A percentile compares a stretch with the other conserved stretches of the same genome.
phyloP scores from a whole-genome alignment of 2,329 filamentous ascomycete species.

The Talaromyces albobiverticillius region DNA sequence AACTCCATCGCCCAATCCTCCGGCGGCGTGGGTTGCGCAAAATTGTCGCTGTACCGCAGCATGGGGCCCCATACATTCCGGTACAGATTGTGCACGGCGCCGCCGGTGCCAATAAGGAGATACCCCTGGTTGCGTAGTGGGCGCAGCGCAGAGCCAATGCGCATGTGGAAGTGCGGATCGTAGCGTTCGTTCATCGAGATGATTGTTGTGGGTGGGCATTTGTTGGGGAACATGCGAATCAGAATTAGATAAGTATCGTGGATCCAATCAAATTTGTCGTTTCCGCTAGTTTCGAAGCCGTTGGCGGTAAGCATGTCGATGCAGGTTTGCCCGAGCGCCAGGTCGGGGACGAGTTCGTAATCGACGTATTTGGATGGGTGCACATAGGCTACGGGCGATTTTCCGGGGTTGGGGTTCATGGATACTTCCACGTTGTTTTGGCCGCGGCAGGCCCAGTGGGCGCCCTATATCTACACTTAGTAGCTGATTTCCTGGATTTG shows the following conservation, averaged over 20 bases:
- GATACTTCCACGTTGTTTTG: conserved; percentile 57
- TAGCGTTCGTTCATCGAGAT: conserved; percentile 55
- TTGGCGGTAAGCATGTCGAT: conserved; percentile 49
- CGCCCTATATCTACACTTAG: conserved; percentile 48
- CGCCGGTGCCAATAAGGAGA: conserved; percentile 60
- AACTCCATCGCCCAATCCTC: conserved; percentile 63
- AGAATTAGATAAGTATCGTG: conserved; percentile 69
- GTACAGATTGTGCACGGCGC: conserved; percentile 69
- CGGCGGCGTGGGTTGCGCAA: conserved; percentile 58
- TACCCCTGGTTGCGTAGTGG: conserved; percentile 54
- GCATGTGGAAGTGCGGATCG: conserved; percentile 56
- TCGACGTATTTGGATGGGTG: conserved; percentile 62
- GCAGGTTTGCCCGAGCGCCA: conserved; percentile 51
- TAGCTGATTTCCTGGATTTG: neutral
- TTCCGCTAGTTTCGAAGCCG: conserved; percentile 55
- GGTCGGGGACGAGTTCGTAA: conserved; percentile 61
- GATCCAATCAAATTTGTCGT: conserved; percentile 66
- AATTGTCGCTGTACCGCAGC: conserved; percentile 61
- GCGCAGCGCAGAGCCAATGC: conserved; percentile 57
- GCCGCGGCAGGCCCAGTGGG: conserved; percentile 62
- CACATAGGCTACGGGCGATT: conserved; percentile 65
- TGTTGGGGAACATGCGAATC: conserved; percentile 65
- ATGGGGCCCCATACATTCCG: conserved; percentile 65
- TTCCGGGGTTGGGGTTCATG: conserved; percentile 58
- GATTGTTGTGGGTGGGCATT: conserved; percentile 65